Evolutionary conservation across 345 rosid species (phyloP), one percentile per base, ranked within the genome.

Genomic region (Boechera divaricarpa): DNA sequence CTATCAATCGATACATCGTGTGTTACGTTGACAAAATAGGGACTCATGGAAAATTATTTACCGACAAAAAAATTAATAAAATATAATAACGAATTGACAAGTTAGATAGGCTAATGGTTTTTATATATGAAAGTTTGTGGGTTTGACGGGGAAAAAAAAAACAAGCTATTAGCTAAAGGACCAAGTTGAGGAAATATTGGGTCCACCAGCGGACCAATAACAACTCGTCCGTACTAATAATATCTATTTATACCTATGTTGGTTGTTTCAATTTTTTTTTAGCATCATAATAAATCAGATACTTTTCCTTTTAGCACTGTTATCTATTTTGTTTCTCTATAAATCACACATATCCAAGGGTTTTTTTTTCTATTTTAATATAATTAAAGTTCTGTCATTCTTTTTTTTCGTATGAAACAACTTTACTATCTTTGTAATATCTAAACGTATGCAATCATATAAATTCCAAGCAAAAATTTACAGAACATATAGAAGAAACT

Each of bases 141-240:
- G 24, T 21, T 21, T 21, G 24, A 21, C 24, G 24, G 21, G 21
- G 21, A 1, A 21, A 21, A 21, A 21, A 21, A 21, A 21, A 21
- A 58, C 67, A 67, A 67, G 51, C 41, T 57, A 32, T 53, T 53
- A 39, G 38, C 26, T 13, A 74, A 59, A 68, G 74, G 79, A 76
- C 79, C 79, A 61, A 76, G 69, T 76, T 68, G 74, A 47, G 39
- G 39, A 61, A 31, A 31, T 21, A 10, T 28, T 44, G 74, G 79
- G 69, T 51, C 79, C 49, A 61, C 69, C 48, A 39, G 2, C 10
- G 9, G 48, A 76, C 74, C 79, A 76, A 76, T 76, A 10, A 61
- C 39, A 69, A 54, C 9, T 68, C 56, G 31, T 76, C 74, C 79
- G 74, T 76, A 76, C 74, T 26, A 42, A 76, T 51, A 51, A 69